These are phyloP conservation scores for Pichia sp. DNA, from an alignment of 1,139 yeast genomes.

Conservation along the genomic window DNA sequence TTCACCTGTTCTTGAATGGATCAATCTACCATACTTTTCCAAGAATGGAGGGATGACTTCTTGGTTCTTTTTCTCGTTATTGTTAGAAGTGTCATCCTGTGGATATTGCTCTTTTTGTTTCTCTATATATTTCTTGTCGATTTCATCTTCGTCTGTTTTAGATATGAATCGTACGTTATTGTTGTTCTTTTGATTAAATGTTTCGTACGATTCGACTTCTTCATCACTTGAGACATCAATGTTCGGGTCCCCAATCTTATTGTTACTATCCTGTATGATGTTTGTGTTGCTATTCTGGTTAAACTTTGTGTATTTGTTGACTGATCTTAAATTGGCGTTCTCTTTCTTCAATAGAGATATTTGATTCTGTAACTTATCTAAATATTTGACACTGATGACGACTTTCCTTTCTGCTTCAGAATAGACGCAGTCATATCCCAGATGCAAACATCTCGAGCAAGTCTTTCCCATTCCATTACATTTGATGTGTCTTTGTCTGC, in stretches of 20 bases:
- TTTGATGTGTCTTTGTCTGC: slow-evolving; percentile 72
- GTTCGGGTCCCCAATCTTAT: too few species aligned
- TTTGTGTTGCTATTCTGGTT: not conserved
- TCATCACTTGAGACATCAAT: not conserved
- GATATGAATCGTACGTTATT: too few species aligned
- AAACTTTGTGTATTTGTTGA: slow-evolving; percentile 33
- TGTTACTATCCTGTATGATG: too few species aligned
- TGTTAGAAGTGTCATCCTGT: not conserved
- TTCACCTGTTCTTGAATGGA: slow-evolving; percentile 74
- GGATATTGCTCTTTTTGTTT: not conserved
- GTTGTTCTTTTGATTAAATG: not conserved
- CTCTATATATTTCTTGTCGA: not conserved
- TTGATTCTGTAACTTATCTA: slow-evolving; percentile 67
- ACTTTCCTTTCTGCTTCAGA: slow-evolving; percentile 76
- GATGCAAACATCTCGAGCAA: slow-evolving; percentile 61
- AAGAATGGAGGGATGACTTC: slow-evolving; percentile 51
- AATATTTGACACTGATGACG: slow-evolving; percentile 72
- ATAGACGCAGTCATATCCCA: slow-evolving; percentile 67
- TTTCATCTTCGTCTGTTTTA: too few species aligned
- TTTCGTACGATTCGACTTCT: not conserved
- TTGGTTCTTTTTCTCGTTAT: slow-evolving; percentile 6
- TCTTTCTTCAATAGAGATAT: slow-evolving; percentile 47
- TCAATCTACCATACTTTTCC: slow-evolving; percentile 66
- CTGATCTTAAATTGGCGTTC: slow-evolving; percentile 55
- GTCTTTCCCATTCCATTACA: slow-evolving; percentile 78